These are phyloP conservation scores for Diutina sp. DNA, from an alignment of 1,139 yeast species.

Conservation along the genomic window DNA sequence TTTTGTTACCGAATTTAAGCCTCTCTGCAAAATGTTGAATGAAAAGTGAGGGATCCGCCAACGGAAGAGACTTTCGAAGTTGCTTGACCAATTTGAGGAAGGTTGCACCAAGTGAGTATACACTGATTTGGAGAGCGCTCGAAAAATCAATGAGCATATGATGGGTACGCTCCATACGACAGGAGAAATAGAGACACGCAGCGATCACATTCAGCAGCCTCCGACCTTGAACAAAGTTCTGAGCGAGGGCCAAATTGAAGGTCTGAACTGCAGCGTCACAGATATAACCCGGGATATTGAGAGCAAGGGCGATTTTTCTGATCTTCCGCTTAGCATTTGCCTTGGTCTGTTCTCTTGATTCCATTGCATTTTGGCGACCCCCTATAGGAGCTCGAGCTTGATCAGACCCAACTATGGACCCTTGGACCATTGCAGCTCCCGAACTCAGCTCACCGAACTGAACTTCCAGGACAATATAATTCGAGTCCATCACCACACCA, in stretches of 20 bases:
- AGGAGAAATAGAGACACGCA: slow-evolving; percentile 87
- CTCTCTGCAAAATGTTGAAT: slow-evolving; percentile 89
- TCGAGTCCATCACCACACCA: slow-evolving; percentile 83
- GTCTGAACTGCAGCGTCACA: slow-evolving; percentile 80
- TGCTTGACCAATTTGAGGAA: slow-evolving; percentile 81
- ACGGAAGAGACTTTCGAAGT: slow-evolving; percentile 60
- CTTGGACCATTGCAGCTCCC: slow-evolving; percentile 95
- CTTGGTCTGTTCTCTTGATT: slow-evolving; percentile 78
- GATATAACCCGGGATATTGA: slow-evolving; percentile 71
- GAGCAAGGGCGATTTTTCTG: slow-evolving; percentile 64
- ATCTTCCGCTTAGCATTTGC: slow-evolving; percentile 72
- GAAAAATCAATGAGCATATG: slow-evolving; percentile 95
- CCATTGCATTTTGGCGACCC: slow-evolving; percentile 57
- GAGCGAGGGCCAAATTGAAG: slow-evolving; percentile 75
- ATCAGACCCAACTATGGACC: slow-evolving; percentile 83
- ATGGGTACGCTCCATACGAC: slow-evolving; percentile 81
- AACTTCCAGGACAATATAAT: slow-evolving; percentile 90
- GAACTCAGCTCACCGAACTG: slow-evolving; percentile 84
- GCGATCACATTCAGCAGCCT: slow-evolving; percentile 90
- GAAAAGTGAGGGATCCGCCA: slow-evolving; percentile 88
- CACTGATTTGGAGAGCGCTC: slow-evolving; percentile 79
- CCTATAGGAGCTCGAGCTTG: slow-evolving; percentile 62
- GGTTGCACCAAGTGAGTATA: slow-evolving; percentile 90
- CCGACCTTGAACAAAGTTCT: slow-evolving; percentile 91
- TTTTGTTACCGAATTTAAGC: slow-evolving; percentile 61